These are phyloP conservation scores for Thalassiosira sp. DNA, from an alignment of 352 stramenopile genomes.

Conservation along the genomic window DNA sequence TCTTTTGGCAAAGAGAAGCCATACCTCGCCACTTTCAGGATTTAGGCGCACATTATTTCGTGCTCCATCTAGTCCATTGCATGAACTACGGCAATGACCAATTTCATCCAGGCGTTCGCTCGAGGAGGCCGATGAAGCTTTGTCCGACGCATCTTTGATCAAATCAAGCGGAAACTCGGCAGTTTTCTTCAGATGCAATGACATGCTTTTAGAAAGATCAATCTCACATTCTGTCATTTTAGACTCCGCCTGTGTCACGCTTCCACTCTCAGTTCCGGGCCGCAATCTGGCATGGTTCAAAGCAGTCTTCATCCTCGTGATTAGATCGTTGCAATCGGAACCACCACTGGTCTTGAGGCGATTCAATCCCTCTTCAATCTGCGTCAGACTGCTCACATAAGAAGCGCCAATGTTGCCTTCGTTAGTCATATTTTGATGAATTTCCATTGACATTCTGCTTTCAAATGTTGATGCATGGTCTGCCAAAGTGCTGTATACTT, in stretches of 20 bases:
- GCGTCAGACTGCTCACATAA: slow-evolving; percentile 30
- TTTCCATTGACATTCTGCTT: slow-evolving; percentile 26
- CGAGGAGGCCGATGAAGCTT: slow-evolving; percentile 2
- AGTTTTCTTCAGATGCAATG: slow-evolving; percentile 6
- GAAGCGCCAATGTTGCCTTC: slow-evolving; percentile 38
- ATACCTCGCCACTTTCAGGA: slow-evolving; percentile 55
- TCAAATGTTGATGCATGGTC: slow-evolving; percentile 39
- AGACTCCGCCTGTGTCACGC: not conserved
- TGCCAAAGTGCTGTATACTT: slow-evolving; percentile 33
- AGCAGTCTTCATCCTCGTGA: slow-evolving; percentile 3
- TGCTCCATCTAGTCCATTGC: slow-evolving; percentile 14
- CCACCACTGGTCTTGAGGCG: not conserved
- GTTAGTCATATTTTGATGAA: slow-evolving; percentile 44
- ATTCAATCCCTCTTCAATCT: slow-evolving; percentile 30
- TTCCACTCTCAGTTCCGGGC: not conserved
- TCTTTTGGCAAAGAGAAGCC: slow-evolving; percentile 44
- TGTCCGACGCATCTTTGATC: slow-evolving; percentile 19
- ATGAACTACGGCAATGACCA: not conserved
- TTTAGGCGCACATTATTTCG: slow-evolving; percentile 42
- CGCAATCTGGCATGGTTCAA: slow-evolving; percentile 5
- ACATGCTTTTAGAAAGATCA: slow-evolving; percentile 1
- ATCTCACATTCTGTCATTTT: slow-evolving; percentile 28
- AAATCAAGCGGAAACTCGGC: slow-evolving; percentile 27
- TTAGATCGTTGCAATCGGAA: too few relatives aligned
- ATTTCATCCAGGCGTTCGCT: not conserved